A percentile compares a stretch with the other conserved stretches of the same genome.
Evolutionary conservation across 2,329 filamentous ascomycete species (phyloP).

Genomic region (Alternaria infectoria): DNA sequence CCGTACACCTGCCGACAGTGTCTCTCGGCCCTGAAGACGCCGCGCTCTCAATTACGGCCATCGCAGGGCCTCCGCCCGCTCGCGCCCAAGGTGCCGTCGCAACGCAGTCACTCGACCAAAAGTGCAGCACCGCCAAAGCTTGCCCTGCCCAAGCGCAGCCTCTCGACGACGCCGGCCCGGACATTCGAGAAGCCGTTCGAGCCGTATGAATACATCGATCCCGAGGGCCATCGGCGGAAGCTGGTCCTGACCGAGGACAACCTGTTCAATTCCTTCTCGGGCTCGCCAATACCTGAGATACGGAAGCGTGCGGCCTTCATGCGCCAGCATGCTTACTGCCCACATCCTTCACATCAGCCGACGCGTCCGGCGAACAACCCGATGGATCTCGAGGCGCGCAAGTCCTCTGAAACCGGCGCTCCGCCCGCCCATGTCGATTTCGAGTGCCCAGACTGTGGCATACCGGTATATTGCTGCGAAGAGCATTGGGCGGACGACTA

Average conservation of each 20-base stretch:
- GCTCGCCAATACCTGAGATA: slow-evolving; percentile 88
- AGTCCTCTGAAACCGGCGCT: slow-evolving; percentile 60
- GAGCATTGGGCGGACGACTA: slow-evolving; percentile 97
- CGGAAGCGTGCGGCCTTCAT: slow-evolving; percentile 88
- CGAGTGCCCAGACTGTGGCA: slow-evolving; percentile 94
- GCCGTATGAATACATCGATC: slow-evolving; percentile 45
- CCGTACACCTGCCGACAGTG: slow-evolving; percentile 52
- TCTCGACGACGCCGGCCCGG: slow-evolving; percentile 41
- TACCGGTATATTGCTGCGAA: slow-evolving; percentile 92
- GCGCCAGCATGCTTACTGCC: slow-evolving; percentile 90
- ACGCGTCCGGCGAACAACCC: slow-evolving; percentile 72
- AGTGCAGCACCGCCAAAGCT: slow-evolving; percentile 31
- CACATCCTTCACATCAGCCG: slow-evolving; percentile 84
- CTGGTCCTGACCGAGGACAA: slow-evolving; percentile 72
- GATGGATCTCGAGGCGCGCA: slow-evolving; percentile 67
- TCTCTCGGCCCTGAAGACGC: slow-evolving; percentile 41
- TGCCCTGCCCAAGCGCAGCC: slow-evolving; percentile 30
- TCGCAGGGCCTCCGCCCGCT: slow-evolving; percentile 30
- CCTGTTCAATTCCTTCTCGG: slow-evolving; percentile 90
- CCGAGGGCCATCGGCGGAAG: slow-evolving; percentile 41
- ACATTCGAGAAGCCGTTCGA: slow-evolving; percentile 40
- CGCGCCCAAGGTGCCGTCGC: slow-evolving; percentile 29
- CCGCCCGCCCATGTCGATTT: slow-evolving; percentile 85
- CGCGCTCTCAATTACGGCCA: slow-evolving; percentile 36
- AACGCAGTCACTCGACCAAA: slow-evolving; percentile 45